phyloP scores from a whole-genome alignment of 2,329 filamentous ascomycete species.

The Immersiporthe knoxdaviesiana region DNA sequence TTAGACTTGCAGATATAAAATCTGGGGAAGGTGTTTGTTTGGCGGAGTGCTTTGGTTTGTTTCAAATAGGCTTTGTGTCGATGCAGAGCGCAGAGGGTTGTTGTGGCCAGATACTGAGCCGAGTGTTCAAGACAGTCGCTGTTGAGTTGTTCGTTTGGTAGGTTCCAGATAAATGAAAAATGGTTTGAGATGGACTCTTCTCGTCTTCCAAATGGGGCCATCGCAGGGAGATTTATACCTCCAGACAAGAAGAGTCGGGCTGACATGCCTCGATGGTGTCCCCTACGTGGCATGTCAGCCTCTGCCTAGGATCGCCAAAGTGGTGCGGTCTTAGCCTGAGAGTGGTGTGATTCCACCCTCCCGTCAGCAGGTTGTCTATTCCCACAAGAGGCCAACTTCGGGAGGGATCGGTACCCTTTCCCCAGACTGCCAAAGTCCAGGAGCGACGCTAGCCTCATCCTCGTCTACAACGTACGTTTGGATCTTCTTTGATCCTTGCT shows the following conservation, averaged over 20 bases:
- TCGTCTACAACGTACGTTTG: conserved; percentile 23
- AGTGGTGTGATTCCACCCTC: conserved; percentile 24
- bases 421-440: conserved; percentile 2
- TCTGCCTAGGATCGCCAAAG: conserved; percentile 7
- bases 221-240: conserved; percentile 18
- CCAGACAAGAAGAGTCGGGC: neutral
- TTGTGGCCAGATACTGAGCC: neutral
- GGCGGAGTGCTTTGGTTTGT: neutral
- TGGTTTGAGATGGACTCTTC: neutral
- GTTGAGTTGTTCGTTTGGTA: neutral
- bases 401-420: conserved; percentile 13
- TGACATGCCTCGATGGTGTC: neutral
- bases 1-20: neutral
- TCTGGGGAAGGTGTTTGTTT: neutral
- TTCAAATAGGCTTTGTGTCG: neutral
- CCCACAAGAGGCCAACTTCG: conserved; percentile 9
- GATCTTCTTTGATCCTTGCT: neutral
- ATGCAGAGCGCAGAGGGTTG: neutral
- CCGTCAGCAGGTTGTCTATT: conserved; percentile 25
- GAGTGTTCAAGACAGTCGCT: neutral
- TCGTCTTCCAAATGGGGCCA: neutral
- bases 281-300: conserved; percentile 18
- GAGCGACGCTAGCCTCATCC: conserved; percentile 15
- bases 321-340: conserved; percentile 22
- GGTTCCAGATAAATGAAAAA: neutral